Conservation (phyloP, 2,329 filamentous ascomycete species). For the Fusarium tuaranense region DNA sequence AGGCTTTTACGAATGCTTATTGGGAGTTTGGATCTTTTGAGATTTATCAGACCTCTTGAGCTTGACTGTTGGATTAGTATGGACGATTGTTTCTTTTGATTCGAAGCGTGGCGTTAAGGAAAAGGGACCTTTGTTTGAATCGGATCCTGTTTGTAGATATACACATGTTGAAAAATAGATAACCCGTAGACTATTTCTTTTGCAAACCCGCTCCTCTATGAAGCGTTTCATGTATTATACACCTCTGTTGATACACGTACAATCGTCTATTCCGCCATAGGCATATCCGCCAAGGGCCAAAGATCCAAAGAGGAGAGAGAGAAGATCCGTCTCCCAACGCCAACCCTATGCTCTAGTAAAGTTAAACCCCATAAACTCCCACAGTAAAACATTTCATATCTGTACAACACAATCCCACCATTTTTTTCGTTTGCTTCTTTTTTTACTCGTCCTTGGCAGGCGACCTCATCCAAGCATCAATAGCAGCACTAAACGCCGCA, state of each 20-base stretch:
- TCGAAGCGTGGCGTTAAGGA: slow-evolving; percentile 41
- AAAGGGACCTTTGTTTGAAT: background rate
- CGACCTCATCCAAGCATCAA: slow-evolving; percentile 91
- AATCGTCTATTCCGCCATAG: slow-evolving; percentile 9
- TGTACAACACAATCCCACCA: slow-evolving; percentile 27
- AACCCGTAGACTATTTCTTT: slow-evolving; percentile 22
- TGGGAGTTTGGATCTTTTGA: slow-evolving; percentile 74
- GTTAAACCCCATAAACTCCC: slow-evolving; percentile 44
- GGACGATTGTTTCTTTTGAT: background rate
- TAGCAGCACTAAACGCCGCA: slow-evolving; percentile 90
- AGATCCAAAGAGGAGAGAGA: slow-evolving; percentile 44
- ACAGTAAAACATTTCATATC: slow-evolving; percentile 32
- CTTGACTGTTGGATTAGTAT: background rate
- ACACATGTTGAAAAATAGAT: slow-evolving; percentile 14
- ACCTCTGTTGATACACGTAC: slow-evolving; percentile 35
- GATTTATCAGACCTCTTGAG: slow-evolving; percentile 60
- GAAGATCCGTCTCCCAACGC: slow-evolving; percentile 47
- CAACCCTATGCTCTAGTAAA: slow-evolving; percentile 48
- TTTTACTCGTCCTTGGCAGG: slow-evolving; percentile 73
- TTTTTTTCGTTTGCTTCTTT: background rate
- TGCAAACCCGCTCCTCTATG: slow-evolving; percentile 27
- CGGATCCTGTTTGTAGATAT: background rate
- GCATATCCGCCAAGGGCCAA: slow-evolving; percentile 16
- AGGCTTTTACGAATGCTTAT: slow-evolving; percentile 68
- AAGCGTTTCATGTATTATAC: slow-evolving; percentile 33